phyloP scores from a whole-genome alignment of 2,329 filamentous ascomycete species.

The Fusarium avenaceum region DNA sequence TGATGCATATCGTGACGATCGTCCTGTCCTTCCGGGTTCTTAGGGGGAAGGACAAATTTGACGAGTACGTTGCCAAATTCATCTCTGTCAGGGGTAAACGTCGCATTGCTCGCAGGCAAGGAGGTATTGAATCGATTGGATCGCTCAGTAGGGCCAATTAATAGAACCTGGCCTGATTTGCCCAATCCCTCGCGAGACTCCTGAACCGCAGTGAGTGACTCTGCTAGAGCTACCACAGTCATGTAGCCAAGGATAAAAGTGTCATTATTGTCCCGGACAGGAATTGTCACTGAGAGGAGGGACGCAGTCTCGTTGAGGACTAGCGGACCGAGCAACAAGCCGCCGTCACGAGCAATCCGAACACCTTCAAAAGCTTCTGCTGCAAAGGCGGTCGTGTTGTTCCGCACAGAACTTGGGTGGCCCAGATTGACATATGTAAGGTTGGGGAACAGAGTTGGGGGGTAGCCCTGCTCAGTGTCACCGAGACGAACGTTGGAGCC shows the following conservation, averaged over 20 bases:
- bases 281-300: slow-evolving; percentile 83
- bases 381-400: slow-evolving; percentile 58
- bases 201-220: slow-evolving; percentile 72
- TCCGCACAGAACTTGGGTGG: slow-evolving; percentile 57
- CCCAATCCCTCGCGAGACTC: slow-evolving; percentile 78
- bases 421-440: slow-evolving; percentile 72
- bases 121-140: slow-evolving; percentile 73
- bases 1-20: slow-evolving; percentile 62
- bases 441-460: slow-evolving; percentile 81
- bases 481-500: slow-evolving; percentile 73
- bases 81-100: slow-evolving; percentile 56
- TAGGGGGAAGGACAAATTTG: slow-evolving; percentile 73
- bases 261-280: slow-evolving; percentile 74
- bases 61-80: slow-evolving; percentile 62
- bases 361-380: slow-evolving; percentile 66
- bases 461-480: slow-evolving; percentile 75
- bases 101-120: slow-evolving; percentile 62
- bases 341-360: slow-evolving; percentile 63
- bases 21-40: slow-evolving; percentile 53
- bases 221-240: slow-evolving; percentile 80
- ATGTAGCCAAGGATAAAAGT: slow-evolving; percentile 83
- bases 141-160: slow-evolving; percentile 75
- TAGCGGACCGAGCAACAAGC: slow-evolving; percentile 82
- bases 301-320: slow-evolving; percentile 79
- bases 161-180: slow-evolving; percentile 75